Conservation (phyloP, 1,139 yeast genomes). For the Yamadazyma sp. region DNA sequence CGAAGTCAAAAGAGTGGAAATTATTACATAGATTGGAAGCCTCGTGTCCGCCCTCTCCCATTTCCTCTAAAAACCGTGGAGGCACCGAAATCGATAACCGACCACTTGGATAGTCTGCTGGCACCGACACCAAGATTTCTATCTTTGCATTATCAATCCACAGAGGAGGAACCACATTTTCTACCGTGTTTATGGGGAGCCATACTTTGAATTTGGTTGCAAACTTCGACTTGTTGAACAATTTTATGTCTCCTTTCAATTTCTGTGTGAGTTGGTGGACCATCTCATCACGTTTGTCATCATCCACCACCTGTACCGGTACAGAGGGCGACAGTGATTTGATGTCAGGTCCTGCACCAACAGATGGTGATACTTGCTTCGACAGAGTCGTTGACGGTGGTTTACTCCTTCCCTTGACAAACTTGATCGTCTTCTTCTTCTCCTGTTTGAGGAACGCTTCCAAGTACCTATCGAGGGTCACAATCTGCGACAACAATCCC, state of each 20-base stretch:
- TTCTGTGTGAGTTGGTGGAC: constrained; percentile 26
- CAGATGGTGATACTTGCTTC: constrained; percentile 1
- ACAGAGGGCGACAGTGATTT: constrained; percentile 6
- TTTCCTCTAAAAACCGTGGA: constrained; percentile 24
- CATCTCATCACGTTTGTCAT: constrained; percentile 18
- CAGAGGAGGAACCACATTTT: constrained; percentile 19
- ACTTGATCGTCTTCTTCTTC: constrained; percentile 47
- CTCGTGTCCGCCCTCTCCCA: constrained; percentile 19
- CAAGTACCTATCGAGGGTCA: constrained; percentile 56
- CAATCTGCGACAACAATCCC: constrained; percentile 53
- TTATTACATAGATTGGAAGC: constrained; percentile 27
- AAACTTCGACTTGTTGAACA: constrained; percentile 27
- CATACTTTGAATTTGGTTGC: constrained; percentile 25
- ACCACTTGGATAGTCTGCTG: constrained; percentile 22
- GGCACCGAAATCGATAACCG: constrained; percentile 21
- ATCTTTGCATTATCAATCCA: constrained; percentile 21
- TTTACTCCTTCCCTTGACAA: constrained; percentile 22
- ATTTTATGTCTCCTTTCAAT: constrained; percentile 22
- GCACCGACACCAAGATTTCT: constrained; percentile 23
- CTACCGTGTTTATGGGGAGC: constrained; percentile 15
- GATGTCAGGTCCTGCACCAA: constrained; percentile 1
- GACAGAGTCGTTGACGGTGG: not conserved
- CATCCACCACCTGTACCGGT: constrained; percentile 8
- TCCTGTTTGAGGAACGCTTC: constrained; percentile 60
- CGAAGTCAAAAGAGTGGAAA: constrained; percentile 19